Evolutionary conservation across 148 eudicot genomes (phyloP), one percentile per base, ranked within the genome.

Genomic region (Camellia sinensis): DNA sequence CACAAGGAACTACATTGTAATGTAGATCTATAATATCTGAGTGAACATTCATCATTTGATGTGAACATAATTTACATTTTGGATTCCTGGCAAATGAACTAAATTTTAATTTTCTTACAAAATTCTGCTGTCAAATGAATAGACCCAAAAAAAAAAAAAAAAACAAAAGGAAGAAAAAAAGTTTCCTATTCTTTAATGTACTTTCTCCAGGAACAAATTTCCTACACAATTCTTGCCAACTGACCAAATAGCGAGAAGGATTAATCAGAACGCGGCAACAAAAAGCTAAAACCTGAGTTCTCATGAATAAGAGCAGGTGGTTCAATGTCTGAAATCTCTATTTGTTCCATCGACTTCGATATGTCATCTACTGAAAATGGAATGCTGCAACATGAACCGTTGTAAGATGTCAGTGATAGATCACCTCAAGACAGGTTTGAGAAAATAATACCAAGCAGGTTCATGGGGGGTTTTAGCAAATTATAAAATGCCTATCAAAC

Each of bases 351-450:
- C n/a, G 98, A 92, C 82, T 91, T 96, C 4, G 99, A 93, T 86
- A 96, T 89, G 83, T 96, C 99, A 79, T 92, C 98, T 69, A 92
- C 97, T 43, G 97, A 93, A 81, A 96, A 96, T 0, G 98, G 99
- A 83, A 96, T 96, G 91, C 99, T 96, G 97, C 91, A 88, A 3
- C 40, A 77, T 29, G 15, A 71, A 75, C 54, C 80, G 52, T 57
- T 50, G 10, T 5, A 19, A 71, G 59, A 67, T 45, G 77, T 62
- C 52, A 83, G 79, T 43, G 53, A 29, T 29, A 1, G 37, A 13
- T 75, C 48, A 29, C 77, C 11, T 63, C 21, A 63, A 19, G 0
- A 61, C 10, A 63, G 37, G 67, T 21, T 12, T 66, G 70, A 12
- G 15, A 66, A 29, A 66, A 37, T 63, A 63, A 63, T 7, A 21